Conservation (phyloP, 2,329 filamentous ascomycete genomes). For the Fusarium cicatricum region DNA sequence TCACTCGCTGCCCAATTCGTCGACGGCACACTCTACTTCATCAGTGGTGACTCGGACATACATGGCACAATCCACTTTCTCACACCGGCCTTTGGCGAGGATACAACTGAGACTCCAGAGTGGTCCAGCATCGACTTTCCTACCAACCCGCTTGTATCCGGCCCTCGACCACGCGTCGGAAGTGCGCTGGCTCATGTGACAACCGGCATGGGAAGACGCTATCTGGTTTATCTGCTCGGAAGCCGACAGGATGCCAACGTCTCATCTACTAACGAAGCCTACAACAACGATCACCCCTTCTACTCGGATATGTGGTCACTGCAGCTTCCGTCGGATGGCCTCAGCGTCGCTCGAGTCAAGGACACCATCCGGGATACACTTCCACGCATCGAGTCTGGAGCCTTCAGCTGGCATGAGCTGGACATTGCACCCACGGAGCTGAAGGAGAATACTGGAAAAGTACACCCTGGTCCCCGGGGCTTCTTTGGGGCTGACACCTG, state of each 20-base stretch:
- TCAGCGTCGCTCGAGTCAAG: conserved; percentile 22
- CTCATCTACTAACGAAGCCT: conserved; percentile 4
- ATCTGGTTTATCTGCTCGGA: conserved; percentile 30
- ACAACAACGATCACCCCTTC: conserved; percentile 17
- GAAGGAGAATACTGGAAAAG: conserved; percentile 27
- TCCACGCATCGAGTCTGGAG: conserved; percentile 20
- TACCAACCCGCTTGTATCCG: conserved; percentile 19
- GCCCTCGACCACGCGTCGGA: conserved; percentile 30
- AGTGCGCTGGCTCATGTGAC: conserved; percentile 21
- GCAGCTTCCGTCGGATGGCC: conserved; percentile 18
- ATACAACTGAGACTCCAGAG: neutral
- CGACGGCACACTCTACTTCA: conserved; percentile 22
- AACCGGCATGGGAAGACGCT: conserved; percentile 23
- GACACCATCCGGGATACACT: conserved; percentile 22
- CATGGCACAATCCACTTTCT: conserved; percentile 28
- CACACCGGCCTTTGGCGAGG: conserved; percentile 7
- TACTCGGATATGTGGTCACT: conserved; percentile 37
- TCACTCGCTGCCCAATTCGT: conserved; percentile 25
- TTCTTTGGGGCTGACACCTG: conserved; percentile 32
- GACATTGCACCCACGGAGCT: conserved; percentile 29
- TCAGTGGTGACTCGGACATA: conserved; percentile 25
- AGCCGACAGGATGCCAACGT: conserved; percentile 23
- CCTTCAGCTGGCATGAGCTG: conserved; percentile 33
- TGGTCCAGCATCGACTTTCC: conserved; percentile 30
- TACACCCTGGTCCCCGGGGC: conserved; percentile 30